Evolutionary conservation across 73 alveolate species (phyloP), one percentile per base, ranked within the genome.

Genomic region (Halteria grandinella): DNA sequence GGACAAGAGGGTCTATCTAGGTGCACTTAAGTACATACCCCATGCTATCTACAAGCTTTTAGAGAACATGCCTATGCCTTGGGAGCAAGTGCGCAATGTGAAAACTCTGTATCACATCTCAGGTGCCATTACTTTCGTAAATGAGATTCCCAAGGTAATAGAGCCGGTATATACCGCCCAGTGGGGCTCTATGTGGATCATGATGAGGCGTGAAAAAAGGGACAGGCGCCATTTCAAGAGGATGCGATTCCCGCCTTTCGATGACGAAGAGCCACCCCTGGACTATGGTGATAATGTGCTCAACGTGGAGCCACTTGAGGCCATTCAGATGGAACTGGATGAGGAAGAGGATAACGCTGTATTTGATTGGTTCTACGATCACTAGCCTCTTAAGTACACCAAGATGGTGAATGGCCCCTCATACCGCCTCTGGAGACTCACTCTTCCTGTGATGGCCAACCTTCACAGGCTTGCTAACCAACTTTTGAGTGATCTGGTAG

Each of bases 111-210:
- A 98, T 89, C 99, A 98, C 89, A 95, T 94, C 57, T 93, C 99
- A 7, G 99, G 99, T 17, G 99, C 99, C 58, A 97, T 98, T 52
- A 97, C 99, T n/a, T 98, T 98, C 84, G 94, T 97, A 29, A 90
- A 97, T 83, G 99, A 97, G 75, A 93, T 97, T 28, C 99, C 99
- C 21, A 97, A 94, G 87, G 99, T 98, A 36, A 98, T 98, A 53
- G 99, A 98, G 76, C 99, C 99, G 0, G 96, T 98, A 28, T 98
- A 95, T 86, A 73, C 94, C 47, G 99, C 99, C 0, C 96, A 98
- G 85, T 98, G 99, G 99, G 99, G 99, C n/a, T 93, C 99, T 31
- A 97, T 97, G 99, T 98, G 99, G 99, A 97, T 97, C 69, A 95
- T 98, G 99, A 98, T 98, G 99, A 93, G 99, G 77, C 94, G 98